Evolutionary conservation across 345 rosid species (phyloP), one percentile per base, ranked within the genome.

Genomic region (Corchorus capsularis): DNA sequence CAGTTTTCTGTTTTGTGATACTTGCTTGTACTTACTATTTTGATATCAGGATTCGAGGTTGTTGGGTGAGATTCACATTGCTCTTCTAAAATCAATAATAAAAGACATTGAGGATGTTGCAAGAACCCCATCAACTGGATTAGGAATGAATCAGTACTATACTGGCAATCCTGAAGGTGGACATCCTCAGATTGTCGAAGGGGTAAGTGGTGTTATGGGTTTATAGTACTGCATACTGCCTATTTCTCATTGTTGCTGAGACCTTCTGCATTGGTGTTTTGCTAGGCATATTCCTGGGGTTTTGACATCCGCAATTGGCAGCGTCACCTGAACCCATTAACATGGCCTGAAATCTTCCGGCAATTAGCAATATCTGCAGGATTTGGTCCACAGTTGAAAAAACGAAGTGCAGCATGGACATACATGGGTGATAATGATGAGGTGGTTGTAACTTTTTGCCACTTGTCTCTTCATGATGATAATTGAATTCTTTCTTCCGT

Each of bases 221-320:
- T 72, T 53, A 12, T 20, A 53, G 8, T 27, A 27, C 27, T 27
- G 27, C 27, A 27, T 52, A 75, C 17, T 72, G 32, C 39, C 72
- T 62, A 63, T 37, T 20, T 80, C 75, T 8, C 46, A 8, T 72
- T 82, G 72, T 66, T 79, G 74, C 74, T 75, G 65, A 75, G 37
- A 12, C 17, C 3, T 50, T 41, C n/a, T 63, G 17, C 59, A n/a
- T 79, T 61, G 71, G 50, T 75, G 62, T 77, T 16, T 27, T 77
- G 15, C 76, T 84, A 96, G 99, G 98, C 99, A 34, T 94, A 94
- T 90, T 81, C 87, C 22, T 96, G 99, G 99, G 99, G 99, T 70
- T 96, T 96, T 79, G 97, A 96, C 84, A 90, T 96, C 64, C 89
- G 88, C 77, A 90, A 91, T 83, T 96, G 99, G 99, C 97, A 94